Percentiles rank a stretch among this genome's conserved stretches.
Conservation (phyloP, 345 rosid genomes). For the Melaleuca quinquenervia region DNA sequence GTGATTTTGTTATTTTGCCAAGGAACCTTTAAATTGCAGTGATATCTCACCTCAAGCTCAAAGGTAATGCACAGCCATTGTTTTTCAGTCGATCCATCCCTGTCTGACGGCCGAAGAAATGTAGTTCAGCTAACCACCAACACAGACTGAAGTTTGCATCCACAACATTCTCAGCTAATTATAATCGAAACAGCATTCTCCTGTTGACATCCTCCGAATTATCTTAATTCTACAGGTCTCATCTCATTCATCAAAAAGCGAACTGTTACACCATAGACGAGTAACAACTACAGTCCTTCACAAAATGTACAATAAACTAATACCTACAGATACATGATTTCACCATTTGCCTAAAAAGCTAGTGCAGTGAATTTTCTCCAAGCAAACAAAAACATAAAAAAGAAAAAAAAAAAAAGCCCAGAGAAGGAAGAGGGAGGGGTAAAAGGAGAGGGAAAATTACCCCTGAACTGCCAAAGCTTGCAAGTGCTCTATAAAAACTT, state of each 20-base stretch:
- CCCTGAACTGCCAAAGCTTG: conserved; percentile 72
- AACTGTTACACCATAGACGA: neutral
- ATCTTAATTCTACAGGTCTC: neutral
- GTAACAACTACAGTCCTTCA: neutral
- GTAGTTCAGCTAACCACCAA: neutral
- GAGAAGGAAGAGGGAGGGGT: neutral
- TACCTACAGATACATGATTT: neutral
- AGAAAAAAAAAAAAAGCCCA: neutral
- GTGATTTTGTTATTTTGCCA: neutral
- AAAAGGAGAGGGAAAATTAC: conserved; percentile 1
- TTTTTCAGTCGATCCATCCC: neutral
- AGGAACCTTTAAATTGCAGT: neutral
- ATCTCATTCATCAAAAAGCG: neutral
- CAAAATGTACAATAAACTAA: neutral
- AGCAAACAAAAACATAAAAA: neutral
- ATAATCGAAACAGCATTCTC: neutral
- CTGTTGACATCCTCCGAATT: neutral
- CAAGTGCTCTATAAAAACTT: conserved; percentile 74
- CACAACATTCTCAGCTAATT: neutral
- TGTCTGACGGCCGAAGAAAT: neutral
- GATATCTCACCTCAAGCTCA: neutral
- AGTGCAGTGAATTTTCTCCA: neutral
- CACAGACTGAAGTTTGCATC: neutral
- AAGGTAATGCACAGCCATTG: neutral
- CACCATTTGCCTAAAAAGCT: neutral